phyloP scores from a whole-genome alignment of 345 rosid genomes.

The Gossypium longicalyx region DNA sequence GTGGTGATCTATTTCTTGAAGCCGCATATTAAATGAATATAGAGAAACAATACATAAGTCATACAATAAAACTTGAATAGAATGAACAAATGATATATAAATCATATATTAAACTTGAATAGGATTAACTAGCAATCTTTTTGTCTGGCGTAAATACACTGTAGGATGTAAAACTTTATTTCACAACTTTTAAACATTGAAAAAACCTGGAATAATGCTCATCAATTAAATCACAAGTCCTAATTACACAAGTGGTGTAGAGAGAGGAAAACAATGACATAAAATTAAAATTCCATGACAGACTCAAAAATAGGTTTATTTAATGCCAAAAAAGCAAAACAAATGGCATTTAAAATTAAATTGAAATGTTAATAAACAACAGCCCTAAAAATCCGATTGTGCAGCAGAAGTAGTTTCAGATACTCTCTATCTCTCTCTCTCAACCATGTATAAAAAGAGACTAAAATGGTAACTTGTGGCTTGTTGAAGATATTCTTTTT shows the following conservation, averaged over 20 bases:
- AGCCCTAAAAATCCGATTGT: neutral
- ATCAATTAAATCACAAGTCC: neutral
- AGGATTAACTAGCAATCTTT: neutral
- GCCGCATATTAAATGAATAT: constrained; percentile 10
- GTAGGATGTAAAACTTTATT: neutral
- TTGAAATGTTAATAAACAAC: neutral
- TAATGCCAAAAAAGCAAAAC: neutral
- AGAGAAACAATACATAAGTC: neutral
- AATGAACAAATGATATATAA: neutral
- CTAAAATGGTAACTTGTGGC: too few relatives aligned
- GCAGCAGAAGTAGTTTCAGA: neutral
- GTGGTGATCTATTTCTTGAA: constrained; percentile 1
- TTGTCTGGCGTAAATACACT: neutral
- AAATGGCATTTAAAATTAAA: neutral
- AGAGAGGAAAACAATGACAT: neutral
- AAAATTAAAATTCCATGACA: neutral
- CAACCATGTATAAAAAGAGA: too few relatives aligned
- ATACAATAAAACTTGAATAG: neutral
- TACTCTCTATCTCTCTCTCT: neutral
- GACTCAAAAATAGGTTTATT: neutral
- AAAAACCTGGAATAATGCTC: neutral
- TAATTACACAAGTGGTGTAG: neutral
- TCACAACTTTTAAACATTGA: neutral
- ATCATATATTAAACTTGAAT: neutral
- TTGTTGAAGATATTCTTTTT: too few relatives aligned